Percentiles rank a stretch among this genome's conserved stretches.
Conservation (phyloP, 2,329 filamentous ascomycete genomes). For the Claviceps citrina region DNA sequence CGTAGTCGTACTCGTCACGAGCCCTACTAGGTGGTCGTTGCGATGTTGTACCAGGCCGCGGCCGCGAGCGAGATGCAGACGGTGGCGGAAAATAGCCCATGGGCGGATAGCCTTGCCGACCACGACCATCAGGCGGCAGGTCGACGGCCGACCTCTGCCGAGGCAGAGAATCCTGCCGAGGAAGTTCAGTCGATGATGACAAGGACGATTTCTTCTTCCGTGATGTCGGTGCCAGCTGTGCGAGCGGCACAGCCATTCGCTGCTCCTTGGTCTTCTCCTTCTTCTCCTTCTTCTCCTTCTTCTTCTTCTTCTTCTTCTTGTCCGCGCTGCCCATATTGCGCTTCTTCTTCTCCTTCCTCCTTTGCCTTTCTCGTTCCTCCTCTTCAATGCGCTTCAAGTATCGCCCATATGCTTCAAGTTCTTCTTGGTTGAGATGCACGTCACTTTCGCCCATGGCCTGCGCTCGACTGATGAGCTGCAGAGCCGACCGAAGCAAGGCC, state of each 20-base stretch:
- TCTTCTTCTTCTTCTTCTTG: too few relatives aligned
- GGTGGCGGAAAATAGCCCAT: slow-evolving; percentile 38
- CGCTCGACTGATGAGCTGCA: slow-evolving; percentile 66
- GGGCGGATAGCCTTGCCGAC: slow-evolving; percentile 25
- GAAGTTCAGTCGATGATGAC: slow-evolving; percentile 7
- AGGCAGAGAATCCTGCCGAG: slow-evolving; percentile 21
- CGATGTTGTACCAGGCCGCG: slow-evolving; percentile 28
- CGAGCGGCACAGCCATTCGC: slow-evolving; percentile 37
- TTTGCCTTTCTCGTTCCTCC: slow-evolving; percentile 33
- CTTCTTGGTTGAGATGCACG: slow-evolving; percentile 64
- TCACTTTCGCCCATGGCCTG: slow-evolving; percentile 61
- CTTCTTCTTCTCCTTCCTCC: too few relatives aligned
- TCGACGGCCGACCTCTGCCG: slow-evolving; percentile 25
- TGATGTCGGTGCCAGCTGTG: slow-evolving; percentile 31
- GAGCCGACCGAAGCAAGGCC: slow-evolving; percentile 57
- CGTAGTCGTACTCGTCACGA: slow-evolving; percentile 29
- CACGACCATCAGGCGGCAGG: slow-evolving; percentile 19
- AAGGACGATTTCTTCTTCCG: slow-evolving; percentile 19
- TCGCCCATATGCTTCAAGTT: slow-evolving; percentile 66
- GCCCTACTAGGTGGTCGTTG: slow-evolving; percentile 19
- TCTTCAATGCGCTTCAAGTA: slow-evolving; percentile 43
- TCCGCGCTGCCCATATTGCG: too few relatives aligned
- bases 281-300: slow-evolving; percentile 6
- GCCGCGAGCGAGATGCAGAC: slow-evolving; percentile 23
- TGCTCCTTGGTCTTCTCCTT: slow-evolving; percentile 28